Percentiles rank a stretch among this genome's conserved stretches.
These are phyloP conservation scores for Fusarium protoensiforme DNA, from an alignment of 2,329 filamentous ascomycete genomes.

Conservation along the genomic window DNA sequence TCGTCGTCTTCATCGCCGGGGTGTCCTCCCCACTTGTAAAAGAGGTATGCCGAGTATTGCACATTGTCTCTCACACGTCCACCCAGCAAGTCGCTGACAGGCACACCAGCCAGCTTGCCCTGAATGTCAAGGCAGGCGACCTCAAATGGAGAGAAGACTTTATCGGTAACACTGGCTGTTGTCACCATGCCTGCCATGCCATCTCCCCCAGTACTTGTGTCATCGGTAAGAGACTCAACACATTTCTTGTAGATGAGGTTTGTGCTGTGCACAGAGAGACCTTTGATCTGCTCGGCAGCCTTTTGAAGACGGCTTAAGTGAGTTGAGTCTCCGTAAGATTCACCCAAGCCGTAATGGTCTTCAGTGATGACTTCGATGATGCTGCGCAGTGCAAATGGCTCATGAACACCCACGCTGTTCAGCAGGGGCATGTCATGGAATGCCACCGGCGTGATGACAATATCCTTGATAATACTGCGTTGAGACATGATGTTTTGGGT, in stretches of 20 bases:
- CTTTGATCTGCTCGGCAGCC: conserved; percentile 46
- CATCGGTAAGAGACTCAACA: conserved; percentile 76
- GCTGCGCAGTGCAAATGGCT: conserved; percentile 55
- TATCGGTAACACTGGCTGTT: conserved; percentile 53
- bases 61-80: conserved; percentile 52
- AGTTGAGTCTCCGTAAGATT: conserved; percentile 54
- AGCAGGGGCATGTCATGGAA: conserved; percentile 58
- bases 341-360: conserved; percentile 51
- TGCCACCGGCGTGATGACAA: conserved; percentile 56
- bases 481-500: conserved; percentile 40
- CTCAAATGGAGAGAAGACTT: conserved; percentile 56
- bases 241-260: conserved; percentile 89
- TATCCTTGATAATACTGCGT: conserved; percentile 47
- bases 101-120: conserved; percentile 52
- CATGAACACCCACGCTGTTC: conserved; percentile 56
- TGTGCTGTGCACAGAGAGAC: conserved; percentile 65
- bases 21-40: conserved; percentile 57
- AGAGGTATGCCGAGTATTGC: conserved; percentile 56
- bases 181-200: conserved; percentile 67
- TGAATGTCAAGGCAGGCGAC: conserved; percentile 57
- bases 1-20: conserved; percentile 53
- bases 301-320: conserved; percentile 49
- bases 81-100: conserved; percentile 53
- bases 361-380: conserved; percentile 53
- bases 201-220: conserved; percentile 56